Evolutionary conservation across 2,329 filamentous ascomycete species (phyloP).

Genomic region (Colletotrichum phormii): DNA sequence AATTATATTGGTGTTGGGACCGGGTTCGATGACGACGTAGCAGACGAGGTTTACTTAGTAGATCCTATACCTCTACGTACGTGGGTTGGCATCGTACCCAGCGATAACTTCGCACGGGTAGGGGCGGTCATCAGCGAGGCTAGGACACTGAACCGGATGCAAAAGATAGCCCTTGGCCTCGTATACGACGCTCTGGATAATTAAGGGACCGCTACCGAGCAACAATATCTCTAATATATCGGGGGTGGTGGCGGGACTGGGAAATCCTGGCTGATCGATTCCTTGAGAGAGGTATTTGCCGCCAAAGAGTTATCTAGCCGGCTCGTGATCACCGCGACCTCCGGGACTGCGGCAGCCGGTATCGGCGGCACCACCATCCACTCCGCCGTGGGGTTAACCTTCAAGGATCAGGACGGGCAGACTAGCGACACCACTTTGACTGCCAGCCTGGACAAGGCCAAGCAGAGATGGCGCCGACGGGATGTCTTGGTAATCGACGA

Average conservation of each 20-base stretch:
- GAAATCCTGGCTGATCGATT: neutral
- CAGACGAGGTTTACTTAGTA: neutral
- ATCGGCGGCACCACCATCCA: neutral
- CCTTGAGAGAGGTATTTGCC: neutral
- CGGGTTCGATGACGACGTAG: neutral
- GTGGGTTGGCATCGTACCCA: neutral
- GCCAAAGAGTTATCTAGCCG: neutral
- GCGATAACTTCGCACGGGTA: neutral
- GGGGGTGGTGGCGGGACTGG: neutral
- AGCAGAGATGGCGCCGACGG: neutral
- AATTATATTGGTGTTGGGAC: too few relatives aligned
- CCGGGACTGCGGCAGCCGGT: neutral
- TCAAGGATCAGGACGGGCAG: neutral
- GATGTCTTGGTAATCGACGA: neutral
- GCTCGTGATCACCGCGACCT: neutral
- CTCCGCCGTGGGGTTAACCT: neutral
- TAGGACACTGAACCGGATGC: neutral
- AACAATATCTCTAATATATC: neutral
- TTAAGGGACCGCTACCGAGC: neutral
- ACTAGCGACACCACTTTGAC: neutral
- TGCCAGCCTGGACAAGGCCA: neutral
- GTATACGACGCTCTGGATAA: neutral
- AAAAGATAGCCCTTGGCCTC: neutral
- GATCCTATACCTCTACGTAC: too few relatives aligned
- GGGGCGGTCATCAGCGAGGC: neutral